phyloP scores from a whole-genome alignment of 192 early-diverging fungal genomes.

The Backusella sp. region DNA sequence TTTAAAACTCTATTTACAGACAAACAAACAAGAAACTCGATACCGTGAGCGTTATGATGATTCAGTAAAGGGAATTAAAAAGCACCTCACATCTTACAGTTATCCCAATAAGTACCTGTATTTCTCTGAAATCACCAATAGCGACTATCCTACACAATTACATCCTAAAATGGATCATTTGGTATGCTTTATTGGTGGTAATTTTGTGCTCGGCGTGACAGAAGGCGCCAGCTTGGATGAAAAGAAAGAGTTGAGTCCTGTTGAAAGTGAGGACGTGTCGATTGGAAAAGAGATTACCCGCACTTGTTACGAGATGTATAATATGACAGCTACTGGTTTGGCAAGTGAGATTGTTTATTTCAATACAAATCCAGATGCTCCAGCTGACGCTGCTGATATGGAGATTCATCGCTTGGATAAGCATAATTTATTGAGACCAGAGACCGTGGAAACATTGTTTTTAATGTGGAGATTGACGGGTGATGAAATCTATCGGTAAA shows the following conservation, averaged over 20 bases:
- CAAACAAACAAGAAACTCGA: conserved; percentile 53
- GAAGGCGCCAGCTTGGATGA: conserved; percentile 47
- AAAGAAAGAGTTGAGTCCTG: conserved; percentile 37
- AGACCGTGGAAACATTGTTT: conserved; percentile 90
- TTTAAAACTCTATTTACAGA: conserved; percentile 85
- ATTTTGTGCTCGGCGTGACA: conserved; percentile 76
- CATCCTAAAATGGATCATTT: conserved; percentile 88
- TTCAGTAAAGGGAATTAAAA: conserved; percentile 63
- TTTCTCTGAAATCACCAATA: conserved; percentile 58
- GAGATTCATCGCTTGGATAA: conserved; percentile 59
- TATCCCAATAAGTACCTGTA: conserved; percentile 59
- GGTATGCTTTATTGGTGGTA: conserved; percentile 89
- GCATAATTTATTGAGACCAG: conserved; percentile 85
- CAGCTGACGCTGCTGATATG: conserved; percentile 55
- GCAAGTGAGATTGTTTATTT: conserved; percentile 87
- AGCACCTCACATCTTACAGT: conserved; percentile 58
- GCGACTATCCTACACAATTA: conserved; percentile 24
- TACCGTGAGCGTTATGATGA: conserved; percentile 69
- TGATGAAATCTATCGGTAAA: conserved; percentile 76
- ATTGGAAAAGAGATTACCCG: conserved; percentile 76
- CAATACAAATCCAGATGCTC: conserved; percentile 27
- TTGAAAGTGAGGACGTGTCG: conserved; percentile 60
- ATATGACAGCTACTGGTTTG: conserved; percentile 72
- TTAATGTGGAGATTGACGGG: conserved; percentile 84
- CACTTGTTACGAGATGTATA: conserved; percentile 84